Conservation (phyloP, 305 asterid genomes). For the Withania somnifera region DNA sequence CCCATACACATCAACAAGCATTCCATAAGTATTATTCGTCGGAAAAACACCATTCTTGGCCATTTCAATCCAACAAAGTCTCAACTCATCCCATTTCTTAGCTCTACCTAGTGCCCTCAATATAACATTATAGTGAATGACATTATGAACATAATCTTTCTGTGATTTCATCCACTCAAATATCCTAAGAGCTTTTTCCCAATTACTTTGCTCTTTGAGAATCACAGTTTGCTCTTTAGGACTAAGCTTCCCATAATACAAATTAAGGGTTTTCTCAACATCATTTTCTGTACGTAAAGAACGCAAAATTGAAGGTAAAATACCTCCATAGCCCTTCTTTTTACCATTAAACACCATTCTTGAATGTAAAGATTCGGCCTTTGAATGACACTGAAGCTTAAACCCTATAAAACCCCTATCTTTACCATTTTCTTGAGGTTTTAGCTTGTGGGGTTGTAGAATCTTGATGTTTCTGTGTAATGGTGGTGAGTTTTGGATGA, state of each 20-base stretch:
- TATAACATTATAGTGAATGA: slow-evolving; percentile 81
- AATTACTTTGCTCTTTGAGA: slow-evolving; percentile 68
- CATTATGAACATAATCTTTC: slow-evolving; percentile 65
- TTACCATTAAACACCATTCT: slow-evolving; percentile 32
- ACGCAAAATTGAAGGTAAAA: slow-evolving; percentile 51
- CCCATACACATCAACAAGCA: slow-evolving; percentile 96
- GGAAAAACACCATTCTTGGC: slow-evolving; percentile 58
- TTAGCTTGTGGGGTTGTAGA: slow-evolving; percentile 23
- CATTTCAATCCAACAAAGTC: slow-evolving; percentile 95
- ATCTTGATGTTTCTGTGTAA: slow-evolving; percentile 7
- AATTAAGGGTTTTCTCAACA: slow-evolving; percentile 47
- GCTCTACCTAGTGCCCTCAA: slow-evolving; percentile 78
- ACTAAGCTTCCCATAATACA: slow-evolving; percentile 47
- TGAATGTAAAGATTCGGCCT: slow-evolving; percentile 26
- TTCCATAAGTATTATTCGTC: slow-evolving; percentile 67
- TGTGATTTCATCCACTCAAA: slow-evolving; percentile 81
- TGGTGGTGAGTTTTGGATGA: neutral
- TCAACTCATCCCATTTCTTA: slow-evolving; percentile 80
- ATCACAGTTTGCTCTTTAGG: slow-evolving; percentile 80
- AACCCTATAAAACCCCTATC: slow-evolving; percentile 33
- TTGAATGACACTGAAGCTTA: slow-evolving; percentile 38
- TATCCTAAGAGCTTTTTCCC: slow-evolving; percentile 68
- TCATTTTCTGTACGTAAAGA: slow-evolving; percentile 48
- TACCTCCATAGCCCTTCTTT: slow-evolving; percentile 52
- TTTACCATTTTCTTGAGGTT: neutral